Base-by-base conservation (phyloP, 768 basidiomycete species). In the Mycena haematopus region DNA sequence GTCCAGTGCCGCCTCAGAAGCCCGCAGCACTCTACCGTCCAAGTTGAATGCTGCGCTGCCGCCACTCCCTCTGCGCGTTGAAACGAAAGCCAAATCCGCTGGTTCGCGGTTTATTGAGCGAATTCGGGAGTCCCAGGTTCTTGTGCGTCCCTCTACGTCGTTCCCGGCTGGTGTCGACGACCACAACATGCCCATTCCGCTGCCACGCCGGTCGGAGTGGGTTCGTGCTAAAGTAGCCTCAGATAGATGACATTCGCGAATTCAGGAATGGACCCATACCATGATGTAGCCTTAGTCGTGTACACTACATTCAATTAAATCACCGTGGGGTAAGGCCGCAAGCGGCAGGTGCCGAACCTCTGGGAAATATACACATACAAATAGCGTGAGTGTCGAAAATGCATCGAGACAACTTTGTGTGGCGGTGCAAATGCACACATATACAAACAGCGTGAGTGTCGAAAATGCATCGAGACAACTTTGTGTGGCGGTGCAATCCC, bases 41-140 rank as follows among this genome's bases (percentile, higher is more conserved):
- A 63, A 60, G 15, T 15, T 58, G 45, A 55, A 67, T 33, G 54
- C 66, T 0, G 66, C 58, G 46, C 52, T 67, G 45, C 66, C 66
- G 38, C 58, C 62, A n/a, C 47, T 67, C 22, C 66, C 66, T 1
- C 56, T 67, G 1, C 66, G 62, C 15, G 66, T 67, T 31, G 52
- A 63, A 46, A 17, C 52, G 17, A 64, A 67, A 52, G 24, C 60
- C 19, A 57, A 56, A 27, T n/a, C 58, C 22, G 44, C 50, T n/a
- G 65, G 65, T 17, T 67, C 66, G 25, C 62, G 66, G 33, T 67
- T 67, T 27, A 55, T 67, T 27, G 66, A 67, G 59, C 62, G 62
- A 24, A 64, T 67, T 19, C 55, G 66, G 3, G 66, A 67, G 6
- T 67, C 66, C 21, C 60, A 45, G 46, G 47, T 46, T 17, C 38